Evolutionary conservation across 768 basidiomycete genomes (phyloP).

Genomic region (Mrakia gelida): DNA sequence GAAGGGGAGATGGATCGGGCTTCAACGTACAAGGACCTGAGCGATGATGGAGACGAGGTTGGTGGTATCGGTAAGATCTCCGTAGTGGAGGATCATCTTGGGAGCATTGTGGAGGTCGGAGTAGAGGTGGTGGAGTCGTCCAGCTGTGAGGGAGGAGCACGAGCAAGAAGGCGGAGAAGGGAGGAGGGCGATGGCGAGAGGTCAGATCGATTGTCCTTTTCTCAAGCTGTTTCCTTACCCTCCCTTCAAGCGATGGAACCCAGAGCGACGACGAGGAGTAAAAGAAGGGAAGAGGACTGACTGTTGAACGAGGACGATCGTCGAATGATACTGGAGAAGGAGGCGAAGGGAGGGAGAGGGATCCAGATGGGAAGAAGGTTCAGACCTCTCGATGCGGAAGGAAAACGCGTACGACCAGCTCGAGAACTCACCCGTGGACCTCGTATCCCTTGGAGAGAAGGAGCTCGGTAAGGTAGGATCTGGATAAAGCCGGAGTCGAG

Average conservation of each 20-base stretch:
- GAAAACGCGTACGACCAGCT: neutral
- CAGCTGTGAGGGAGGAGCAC: constrained; percentile 45
- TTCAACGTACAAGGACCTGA: constrained; percentile 58
- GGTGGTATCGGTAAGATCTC: constrained; percentile 64
- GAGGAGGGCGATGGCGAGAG: neutral
- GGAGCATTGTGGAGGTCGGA: constrained; percentile 32
- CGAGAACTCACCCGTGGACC: constrained; percentile 58
- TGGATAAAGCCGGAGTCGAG: neutral
- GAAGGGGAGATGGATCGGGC: neutral
- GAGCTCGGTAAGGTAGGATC: constrained; percentile 82
- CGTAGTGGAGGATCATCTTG: constrained; percentile 45
- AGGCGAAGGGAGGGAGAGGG: no score
- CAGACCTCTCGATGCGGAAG: no score
- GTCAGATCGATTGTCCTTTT: neutral
- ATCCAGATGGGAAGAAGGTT: neutral
- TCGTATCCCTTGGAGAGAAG: constrained; percentile 82
- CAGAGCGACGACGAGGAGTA: neutral
- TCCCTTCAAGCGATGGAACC: neutral
- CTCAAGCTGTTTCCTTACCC: neutral
- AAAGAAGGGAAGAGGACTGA: neutral
- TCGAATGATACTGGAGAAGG: constrained; percentile 65
- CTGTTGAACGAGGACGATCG: constrained; percentile 97
- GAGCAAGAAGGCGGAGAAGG: neutral
- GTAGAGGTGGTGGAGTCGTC: constrained; percentile 87
- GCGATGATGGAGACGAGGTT: constrained; percentile 96